phyloP scores from a whole-genome alignment of 2,329 filamentous ascomycete species.

The Rhexocercosporidium sp. region DNA sequence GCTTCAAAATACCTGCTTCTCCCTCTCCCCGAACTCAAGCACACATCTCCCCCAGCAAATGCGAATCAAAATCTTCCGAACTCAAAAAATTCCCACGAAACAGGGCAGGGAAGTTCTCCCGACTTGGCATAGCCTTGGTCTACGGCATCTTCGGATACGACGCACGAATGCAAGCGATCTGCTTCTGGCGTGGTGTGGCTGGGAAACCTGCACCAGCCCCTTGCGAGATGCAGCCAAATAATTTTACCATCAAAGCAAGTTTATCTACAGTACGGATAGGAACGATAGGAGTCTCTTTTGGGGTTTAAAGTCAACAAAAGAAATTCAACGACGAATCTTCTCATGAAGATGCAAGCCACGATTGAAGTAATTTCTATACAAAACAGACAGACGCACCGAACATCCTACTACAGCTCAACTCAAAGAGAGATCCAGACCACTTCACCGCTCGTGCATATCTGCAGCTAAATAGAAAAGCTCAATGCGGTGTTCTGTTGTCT shows the following conservation, averaged over 20 bases:
- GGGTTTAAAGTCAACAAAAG: neutral
- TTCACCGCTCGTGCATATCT: neutral
- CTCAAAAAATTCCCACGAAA: neutral
- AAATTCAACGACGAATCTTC: neutral
- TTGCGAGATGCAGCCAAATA: neutral
- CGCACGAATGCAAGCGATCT: neutral
- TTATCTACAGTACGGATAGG: neutral
- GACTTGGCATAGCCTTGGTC: slow-evolving; percentile 6
- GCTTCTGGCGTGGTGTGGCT: neutral
- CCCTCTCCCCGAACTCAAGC: neutral
- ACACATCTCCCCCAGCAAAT: neutral
- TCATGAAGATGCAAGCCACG: neutral
- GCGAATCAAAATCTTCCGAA: neutral
- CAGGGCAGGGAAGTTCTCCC: slow-evolving; percentile 1
- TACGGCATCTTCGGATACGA: neutral
- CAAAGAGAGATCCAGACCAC: neutral
- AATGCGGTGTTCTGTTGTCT: neutral
- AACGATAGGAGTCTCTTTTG: neutral
- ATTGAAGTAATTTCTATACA: neutral
- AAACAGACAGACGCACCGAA: neutral
- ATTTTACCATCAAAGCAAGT: neutral
- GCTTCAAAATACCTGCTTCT: too few species aligned
- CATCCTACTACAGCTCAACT: neutral
- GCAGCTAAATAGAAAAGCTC: neutral
- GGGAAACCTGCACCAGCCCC: neutral